These are phyloP conservation scores for Oryza meridionalis DNA, from an alignment of 176 grass and related monocot species.

Conservation along the genomic window DNA sequence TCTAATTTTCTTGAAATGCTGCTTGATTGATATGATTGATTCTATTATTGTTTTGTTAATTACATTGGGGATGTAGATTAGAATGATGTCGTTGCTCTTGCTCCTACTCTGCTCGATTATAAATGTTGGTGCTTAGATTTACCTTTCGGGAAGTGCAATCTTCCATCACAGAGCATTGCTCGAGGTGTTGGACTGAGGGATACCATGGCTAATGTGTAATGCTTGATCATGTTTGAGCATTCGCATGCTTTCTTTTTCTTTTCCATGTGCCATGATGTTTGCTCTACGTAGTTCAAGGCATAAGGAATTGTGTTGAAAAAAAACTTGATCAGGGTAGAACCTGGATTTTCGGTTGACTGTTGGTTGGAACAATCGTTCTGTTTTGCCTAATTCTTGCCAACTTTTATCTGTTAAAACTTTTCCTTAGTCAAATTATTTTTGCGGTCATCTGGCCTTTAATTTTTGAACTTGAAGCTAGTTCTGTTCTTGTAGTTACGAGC, in stretches of 20 bases:
- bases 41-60: background rate
- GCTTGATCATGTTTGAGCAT: background rate
- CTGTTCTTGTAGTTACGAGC: background rate
- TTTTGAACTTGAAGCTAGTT: background rate
- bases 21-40: slow-evolving; percentile 13
- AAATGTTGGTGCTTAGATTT: slow-evolving; percentile 8
- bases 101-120: background rate
- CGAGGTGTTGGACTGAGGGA: background rate
- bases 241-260: slow-evolving; percentile 1
- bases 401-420: slow-evolving; percentile 1
- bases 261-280: background rate
- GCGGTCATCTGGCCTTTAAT: background rate
- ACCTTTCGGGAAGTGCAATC: background rate
- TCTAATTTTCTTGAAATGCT: background rate
- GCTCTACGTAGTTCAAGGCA: slow-evolving; percentile 8
- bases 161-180: background rate
- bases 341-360: background rate
- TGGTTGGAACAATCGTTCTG: background rate
- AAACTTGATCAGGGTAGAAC: background rate
- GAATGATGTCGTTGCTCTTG: slow-evolving; percentile 3
- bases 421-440: background rate
- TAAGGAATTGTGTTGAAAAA: background rate
- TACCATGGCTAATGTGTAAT: background rate
- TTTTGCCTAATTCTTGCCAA: background rate
- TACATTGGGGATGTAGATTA: slow-evolving; percentile 13